Conservation (phyloP, 1,284 basidiomycete genomes). For the Mycena sp. region DNA sequence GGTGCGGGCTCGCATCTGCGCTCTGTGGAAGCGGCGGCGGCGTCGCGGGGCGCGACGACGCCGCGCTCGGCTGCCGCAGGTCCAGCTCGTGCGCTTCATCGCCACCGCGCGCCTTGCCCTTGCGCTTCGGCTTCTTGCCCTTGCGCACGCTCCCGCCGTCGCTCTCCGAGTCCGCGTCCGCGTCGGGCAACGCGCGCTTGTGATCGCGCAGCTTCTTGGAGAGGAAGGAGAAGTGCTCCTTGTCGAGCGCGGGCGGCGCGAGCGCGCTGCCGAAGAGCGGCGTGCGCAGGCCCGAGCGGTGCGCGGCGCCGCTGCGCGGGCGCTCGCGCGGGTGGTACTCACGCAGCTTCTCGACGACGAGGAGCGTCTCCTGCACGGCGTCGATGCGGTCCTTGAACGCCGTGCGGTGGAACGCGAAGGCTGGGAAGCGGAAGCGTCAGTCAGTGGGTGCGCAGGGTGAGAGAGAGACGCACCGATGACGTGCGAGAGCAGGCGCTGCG, state of each 20-base stretch:
- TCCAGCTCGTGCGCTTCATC: too few species aligned
- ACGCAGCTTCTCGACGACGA: constrained; percentile 75
- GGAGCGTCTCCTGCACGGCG: constrained; percentile 61
- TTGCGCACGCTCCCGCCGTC: background rate
- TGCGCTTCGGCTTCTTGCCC: background rate
- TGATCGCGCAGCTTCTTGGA: constrained; percentile 28
- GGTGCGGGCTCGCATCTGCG: constrained; percentile 43
- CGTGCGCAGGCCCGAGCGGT: constrained; percentile 52
- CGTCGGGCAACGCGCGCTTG: constrained; percentile 18
- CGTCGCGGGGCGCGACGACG: constrained; percentile 35
- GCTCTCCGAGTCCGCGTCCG: background rate
- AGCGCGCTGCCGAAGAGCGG: constrained; percentile 49
- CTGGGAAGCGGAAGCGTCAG: constrained; percentile 31
- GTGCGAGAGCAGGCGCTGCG: constrained; percentile 73
- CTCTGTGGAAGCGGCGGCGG: constrained; percentile 40
- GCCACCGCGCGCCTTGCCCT: constrained; percentile 11
- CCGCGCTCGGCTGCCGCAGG: constrained; percentile 10
- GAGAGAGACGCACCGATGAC: constrained; percentile 45
- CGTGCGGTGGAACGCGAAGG: constrained; percentile 78
- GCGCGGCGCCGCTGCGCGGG: constrained; percentile 31
- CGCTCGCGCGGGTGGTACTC: constrained; percentile 79
- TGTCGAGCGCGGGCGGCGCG: constrained; percentile 41
- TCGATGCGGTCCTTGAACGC: constrained; percentile 81
- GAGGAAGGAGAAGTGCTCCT: constrained; percentile 45
- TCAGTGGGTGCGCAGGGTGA: too few species aligned